These are phyloP conservation scores for Aristolochia fimbriata DNA, from an alignment of 164 flowering plant species.

Conservation along the genomic window DNA sequence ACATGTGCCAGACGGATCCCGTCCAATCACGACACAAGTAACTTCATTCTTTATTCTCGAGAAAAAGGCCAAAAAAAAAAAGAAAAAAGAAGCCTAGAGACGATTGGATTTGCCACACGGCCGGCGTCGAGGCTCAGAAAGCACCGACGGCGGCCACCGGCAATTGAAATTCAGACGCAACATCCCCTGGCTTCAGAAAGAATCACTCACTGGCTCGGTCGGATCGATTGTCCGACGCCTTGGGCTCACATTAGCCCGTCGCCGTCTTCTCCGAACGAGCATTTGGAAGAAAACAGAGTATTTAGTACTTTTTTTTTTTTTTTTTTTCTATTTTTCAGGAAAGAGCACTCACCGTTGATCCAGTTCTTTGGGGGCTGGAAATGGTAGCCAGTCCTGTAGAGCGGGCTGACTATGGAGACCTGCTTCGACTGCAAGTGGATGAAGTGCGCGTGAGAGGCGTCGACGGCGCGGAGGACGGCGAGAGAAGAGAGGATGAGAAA, in stretches of 20 bases:
- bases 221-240: no score
- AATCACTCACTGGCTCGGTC: no score
- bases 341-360: constrained; percentile 21
- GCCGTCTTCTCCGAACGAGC: neutral
- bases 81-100: neutral
- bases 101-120: neutral
- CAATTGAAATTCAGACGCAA: neutral
- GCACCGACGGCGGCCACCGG: neutral
- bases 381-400: constrained; percentile 20
- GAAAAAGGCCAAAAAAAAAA: neutral
- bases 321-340: no score
- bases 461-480: constrained; percentile 6
- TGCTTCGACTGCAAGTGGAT: constrained; percentile 2
- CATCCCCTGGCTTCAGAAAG: no score
- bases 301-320: no score
- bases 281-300: neutral
- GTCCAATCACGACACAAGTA: no score
- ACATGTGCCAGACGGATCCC: no score
- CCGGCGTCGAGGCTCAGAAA: neutral
- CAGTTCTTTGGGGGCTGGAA: constrained; percentile 25
- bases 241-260: neutral
- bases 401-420: neutral
- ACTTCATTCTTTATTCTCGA: no score
- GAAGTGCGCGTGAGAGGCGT: constrained; percentile 14
- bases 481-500: neutral